Conservation (phyloP, 2,329 filamentous ascomycete species). For the Malbranchea zuffiana region DNA sequence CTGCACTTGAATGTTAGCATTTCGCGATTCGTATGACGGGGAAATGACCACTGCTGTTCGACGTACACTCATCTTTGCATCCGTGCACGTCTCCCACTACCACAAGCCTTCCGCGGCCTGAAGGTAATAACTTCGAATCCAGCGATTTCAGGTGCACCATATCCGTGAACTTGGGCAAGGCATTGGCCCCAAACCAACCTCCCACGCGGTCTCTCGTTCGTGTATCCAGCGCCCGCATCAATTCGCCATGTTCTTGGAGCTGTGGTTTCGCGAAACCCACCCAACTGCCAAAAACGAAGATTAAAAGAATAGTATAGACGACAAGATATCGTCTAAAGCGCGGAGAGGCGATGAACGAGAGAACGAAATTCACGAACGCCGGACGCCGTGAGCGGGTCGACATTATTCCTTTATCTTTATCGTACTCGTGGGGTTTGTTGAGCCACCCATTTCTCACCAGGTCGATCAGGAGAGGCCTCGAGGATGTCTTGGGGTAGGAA, state of each 20-base stretch:
- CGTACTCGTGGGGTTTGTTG: constrained; percentile 20
- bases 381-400: constrained; percentile 15
- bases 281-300: constrained; percentile 27
- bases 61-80: constrained; percentile 56
- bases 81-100: constrained; percentile 91
- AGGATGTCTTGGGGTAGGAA: constrained; percentile 13
- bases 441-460: constrained; percentile 32
- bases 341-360: constrained; percentile 30
- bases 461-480: constrained; percentile 31
- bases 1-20: constrained; percentile 20
- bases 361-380: constrained; percentile 15
- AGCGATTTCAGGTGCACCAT: constrained; percentile 43
- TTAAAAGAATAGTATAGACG: constrained; percentile 26
- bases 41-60: neutral
- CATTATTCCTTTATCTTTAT: no score
- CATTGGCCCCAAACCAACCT: constrained; percentile 39
- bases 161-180: constrained; percentile 38
- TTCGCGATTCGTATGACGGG: neutral
- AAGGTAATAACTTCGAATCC: constrained; percentile 38
- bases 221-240: constrained; percentile 26
- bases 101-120: constrained; percentile 51
- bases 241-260: constrained; percentile 23
- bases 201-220: constrained; percentile 20
- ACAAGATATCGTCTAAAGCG: constrained; percentile 32
- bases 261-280: constrained; percentile 22